A percentile compares a stretch with the other conserved stretches of the same genome.
Evolutionary conservation across 371 early-diverging fungal species (phyloP).

Genomic region (Rhizopus sp.): DNA sequence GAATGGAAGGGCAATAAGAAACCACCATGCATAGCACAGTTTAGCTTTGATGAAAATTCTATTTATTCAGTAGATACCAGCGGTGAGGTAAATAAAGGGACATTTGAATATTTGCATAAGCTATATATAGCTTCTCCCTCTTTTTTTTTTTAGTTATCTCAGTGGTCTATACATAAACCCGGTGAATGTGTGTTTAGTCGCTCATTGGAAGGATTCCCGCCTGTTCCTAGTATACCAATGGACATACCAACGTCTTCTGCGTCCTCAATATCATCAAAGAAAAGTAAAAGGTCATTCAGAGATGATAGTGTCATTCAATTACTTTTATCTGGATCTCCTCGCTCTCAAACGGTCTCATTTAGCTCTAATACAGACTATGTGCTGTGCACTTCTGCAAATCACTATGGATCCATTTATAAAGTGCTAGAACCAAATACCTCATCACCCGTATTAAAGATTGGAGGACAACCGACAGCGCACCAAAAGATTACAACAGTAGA

Average conservation of each 20-base stretch:
- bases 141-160: conserved; percentile 32
- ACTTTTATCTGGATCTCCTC: conserved; percentile 35
- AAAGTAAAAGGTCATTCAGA: conserved; percentile 5
- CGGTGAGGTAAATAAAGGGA: conserved; percentile 38
- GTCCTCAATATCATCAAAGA: conserved; percentile 13
- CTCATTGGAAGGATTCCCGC: conserved; percentile 46
- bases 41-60: conserved; percentile 70
- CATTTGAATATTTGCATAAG: not conserved
- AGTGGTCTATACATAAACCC: conserved; percentile 62
- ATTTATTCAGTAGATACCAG: conserved; percentile 55
- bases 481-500: conserved; percentile 56
- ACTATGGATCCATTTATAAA: conserved; percentile 29
- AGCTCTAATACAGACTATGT: conserved; percentile 51
- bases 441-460: conserved; percentile 35
- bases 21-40: conserved; percentile 58
- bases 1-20: conserved; percentile 49
- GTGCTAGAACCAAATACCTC: conserved; percentile 43
- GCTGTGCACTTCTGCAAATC: conserved; percentile 30
- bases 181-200: conserved; percentile 36
- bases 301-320: conserved; percentile 41
- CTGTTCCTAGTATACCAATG: conserved; percentile 22
- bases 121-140: not conserved
- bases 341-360: conserved; percentile 51
- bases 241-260: conserved; percentile 15
- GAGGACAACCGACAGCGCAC: conserved; percentile 37